A percentile compares a stretch with the other conserved stretches of the same genome.
Evolutionary conservation across 768 basidiomycete species (phyloP).

Genomic region (Holtermanniella nyarrowii): DNA sequence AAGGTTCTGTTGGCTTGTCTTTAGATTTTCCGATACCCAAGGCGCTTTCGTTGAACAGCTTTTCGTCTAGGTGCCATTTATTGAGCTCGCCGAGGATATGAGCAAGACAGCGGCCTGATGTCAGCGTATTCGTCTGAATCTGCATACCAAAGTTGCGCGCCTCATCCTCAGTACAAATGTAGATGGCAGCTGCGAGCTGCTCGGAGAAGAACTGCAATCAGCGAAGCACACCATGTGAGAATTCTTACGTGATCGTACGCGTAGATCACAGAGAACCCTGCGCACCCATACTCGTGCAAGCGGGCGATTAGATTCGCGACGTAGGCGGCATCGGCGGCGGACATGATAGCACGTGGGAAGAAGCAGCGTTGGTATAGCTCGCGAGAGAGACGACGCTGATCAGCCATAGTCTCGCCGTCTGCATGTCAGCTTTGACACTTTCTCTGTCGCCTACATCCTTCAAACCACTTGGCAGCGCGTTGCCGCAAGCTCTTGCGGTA

Average conservation of each 20-base stretch:
- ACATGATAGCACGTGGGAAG: conserved; percentile 80
- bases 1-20: conserved; percentile 47
- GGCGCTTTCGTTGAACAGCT: conserved; percentile 47
- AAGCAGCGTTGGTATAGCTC: conserved; percentile 68
- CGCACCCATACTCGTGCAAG: conserved; percentile 78
- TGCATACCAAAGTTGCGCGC: conserved; percentile 82
- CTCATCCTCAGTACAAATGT: conserved; percentile 92
- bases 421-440: not conserved
- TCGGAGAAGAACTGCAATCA: conserved; percentile 70
- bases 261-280: conserved; percentile 72
- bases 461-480: not conserved
- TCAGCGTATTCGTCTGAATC: not conserved
- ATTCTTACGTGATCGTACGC: conserved; percentile 66
- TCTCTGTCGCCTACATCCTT: not conserved
- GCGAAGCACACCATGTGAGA: not conserved
- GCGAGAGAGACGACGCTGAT: not conserved
- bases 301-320: conserved; percentile 83
- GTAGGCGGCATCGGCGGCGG: conserved; percentile 92
- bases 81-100: conserved; percentile 67
- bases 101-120: conserved; percentile 69
- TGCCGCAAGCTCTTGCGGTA: not conserved
- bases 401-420: not conserved
- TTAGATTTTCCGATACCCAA: conserved; percentile 47
- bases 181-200: conserved; percentile 70
- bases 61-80: conserved; percentile 69